Conservation (phyloP, 2,329 filamentous ascomycete species). For the Domatiomyces catenatus region DNA sequence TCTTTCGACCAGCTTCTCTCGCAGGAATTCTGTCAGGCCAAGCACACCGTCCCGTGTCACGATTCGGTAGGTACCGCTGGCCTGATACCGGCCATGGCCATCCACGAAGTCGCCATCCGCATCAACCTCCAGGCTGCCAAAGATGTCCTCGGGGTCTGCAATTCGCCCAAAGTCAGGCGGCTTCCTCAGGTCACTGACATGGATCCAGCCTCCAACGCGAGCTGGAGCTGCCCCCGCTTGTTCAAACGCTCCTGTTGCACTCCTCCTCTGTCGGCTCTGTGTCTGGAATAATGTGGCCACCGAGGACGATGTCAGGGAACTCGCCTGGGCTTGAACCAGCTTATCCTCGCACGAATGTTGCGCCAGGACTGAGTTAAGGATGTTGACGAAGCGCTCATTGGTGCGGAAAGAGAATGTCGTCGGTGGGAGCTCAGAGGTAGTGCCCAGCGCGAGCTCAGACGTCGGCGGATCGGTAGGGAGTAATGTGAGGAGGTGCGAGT, state of each 20-base stretch:
- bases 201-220: slow-evolving; percentile 46
- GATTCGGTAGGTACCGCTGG: slow-evolving; percentile 45
- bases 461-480: slow-evolving; percentile 40
- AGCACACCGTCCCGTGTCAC: slow-evolving; percentile 45
- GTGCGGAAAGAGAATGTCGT: slow-evolving; percentile 40
- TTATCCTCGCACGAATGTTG: slow-evolving; percentile 41
- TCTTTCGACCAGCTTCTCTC: slow-evolving; percentile 34
- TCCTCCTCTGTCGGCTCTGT: slow-evolving; percentile 29
- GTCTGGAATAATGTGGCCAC: slow-evolving; percentile 24
- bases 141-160: slow-evolving; percentile 49
- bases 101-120: slow-evolving; percentile 41
- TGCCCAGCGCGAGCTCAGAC: slow-evolving; percentile 39
- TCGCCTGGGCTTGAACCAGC: slow-evolving; percentile 41
- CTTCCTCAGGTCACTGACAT: slow-evolving; percentile 44
- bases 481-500: slow-evolving; percentile 36
- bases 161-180: slow-evolving; percentile 51
- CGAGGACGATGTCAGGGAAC: slow-evolving; percentile 43
- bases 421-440: slow-evolving; percentile 35
- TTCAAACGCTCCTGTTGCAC: slow-evolving; percentile 40
- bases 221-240: slow-evolving; percentile 44
- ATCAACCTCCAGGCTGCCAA: slow-evolving; percentile 49
- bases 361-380: slow-evolving; percentile 41
- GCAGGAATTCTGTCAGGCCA: slow-evolving; percentile 34
- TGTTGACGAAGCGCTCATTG: slow-evolving; percentile 40
- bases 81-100: slow-evolving; percentile 42